Evolutionary conservation across 2,329 filamentous ascomycete species (phyloP), one percentile per base, ranked within the genome.

Genomic region (Hypocrella siamensis): DNA sequence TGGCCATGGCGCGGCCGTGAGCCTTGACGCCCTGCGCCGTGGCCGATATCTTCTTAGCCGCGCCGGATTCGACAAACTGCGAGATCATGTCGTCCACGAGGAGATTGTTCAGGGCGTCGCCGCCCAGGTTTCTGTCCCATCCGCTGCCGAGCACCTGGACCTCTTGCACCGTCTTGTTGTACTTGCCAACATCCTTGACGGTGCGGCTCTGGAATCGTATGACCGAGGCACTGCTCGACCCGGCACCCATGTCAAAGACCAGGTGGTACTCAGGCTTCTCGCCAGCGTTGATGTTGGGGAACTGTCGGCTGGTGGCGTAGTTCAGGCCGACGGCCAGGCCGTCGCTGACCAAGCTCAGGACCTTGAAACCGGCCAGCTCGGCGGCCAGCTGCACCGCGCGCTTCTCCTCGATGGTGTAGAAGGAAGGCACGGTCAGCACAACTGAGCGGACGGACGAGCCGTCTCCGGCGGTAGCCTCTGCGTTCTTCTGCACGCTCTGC

Each of bases 171-270:
- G 85, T 94, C 70, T 96, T 96, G 66, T 94, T 96, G 63, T 73
- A 88, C 53, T 81, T 85, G 42, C 85, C 86, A 34, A 88, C 60
- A 45, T 94, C 88, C 65, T 96, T 98, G 39, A 96, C 78, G 2
- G 70, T 76, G 44, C 79, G 77, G 50, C 81, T 80, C 54, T 94
- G 86, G 59, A 98, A 93, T 46, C 77, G 79, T 51, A 98, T 59
- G 32, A 98, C 63, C 6, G 85, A 90, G 4, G 88, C 88, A 45
- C 84, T 93, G 19, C 88, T 81, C 28, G 84, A 94, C 4, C 90
- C 90, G 42, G 90, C 86, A 42, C 90, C 90, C 86, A 98, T 96
- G 51, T 98, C 90, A 49, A 90, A 98, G 19, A 98, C 74, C 52
- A 98, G 60, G 58, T 98, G 84, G 45, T 86, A 73, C 56, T 98